Base-by-base conservation (phyloP, 176 grass and related monocot species). In the Coix lacrymajobi region DNA sequence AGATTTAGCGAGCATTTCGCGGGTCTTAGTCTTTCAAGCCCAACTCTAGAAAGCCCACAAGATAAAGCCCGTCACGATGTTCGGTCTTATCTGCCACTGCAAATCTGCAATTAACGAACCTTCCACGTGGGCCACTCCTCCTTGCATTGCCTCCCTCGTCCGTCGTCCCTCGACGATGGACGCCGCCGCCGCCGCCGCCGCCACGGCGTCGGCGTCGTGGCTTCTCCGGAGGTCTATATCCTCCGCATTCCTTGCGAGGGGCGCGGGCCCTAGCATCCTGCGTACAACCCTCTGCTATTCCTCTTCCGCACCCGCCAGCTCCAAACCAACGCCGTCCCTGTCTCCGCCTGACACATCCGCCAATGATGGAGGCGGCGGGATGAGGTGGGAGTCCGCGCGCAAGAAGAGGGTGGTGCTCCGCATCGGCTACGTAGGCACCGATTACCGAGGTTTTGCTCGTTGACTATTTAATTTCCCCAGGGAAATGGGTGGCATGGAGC, bases 381-480 rank as follows among this genome's bases (percentile, higher is more conserved):
- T 76, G 85, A 86, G 80, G 45, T 98, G 96, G 96, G 89, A 93
- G 30, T 90, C 96, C 4, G 80, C 85, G 28, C 87, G 85, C 67
- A 98, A 98, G 93, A 98, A 98, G 87, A 93, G 92, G 69, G 91
- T 96, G 29, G 87, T 98, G 36, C 90, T 93, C 79, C 93, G 96
- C 63, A 65, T 98, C 8, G 93, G 89, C 26, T 98, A 98, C 68
- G 91, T 96, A 4, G 93, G 96, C 75, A 93, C 91, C 4, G 91
- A 93, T 32, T 98, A 92, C 83, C 78, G 87, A 95, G 96, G 96
- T 95, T 65, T 49, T 43, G 11, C 37, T 82, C 61, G 38, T 66
- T 19, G 12, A 69, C 34, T 39, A 32, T 3, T 73, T 20, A 16
- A 30, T 72, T 76, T 26, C 5, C 64, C 19, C 5, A 31, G 14